Conservation (phyloP, 768 basidiomycete genomes). For the Phlebiopsis flavidoalba region DNA sequence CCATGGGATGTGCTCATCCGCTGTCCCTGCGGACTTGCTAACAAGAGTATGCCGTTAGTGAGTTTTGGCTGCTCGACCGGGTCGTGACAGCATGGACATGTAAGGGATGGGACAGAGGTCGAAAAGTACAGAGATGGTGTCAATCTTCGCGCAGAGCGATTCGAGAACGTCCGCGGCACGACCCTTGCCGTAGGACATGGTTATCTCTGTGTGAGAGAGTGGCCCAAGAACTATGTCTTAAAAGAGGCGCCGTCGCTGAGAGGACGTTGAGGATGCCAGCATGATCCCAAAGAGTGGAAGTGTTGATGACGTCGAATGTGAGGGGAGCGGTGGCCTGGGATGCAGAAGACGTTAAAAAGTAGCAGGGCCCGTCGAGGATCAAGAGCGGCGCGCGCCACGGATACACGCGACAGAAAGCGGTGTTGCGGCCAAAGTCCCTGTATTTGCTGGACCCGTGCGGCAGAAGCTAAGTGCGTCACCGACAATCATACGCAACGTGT, state of each 20-base stretch:
- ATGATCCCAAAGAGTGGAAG: slow-evolving; percentile 17
- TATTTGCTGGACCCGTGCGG: slow-evolving; percentile 2
- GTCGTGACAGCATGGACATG: slow-evolving; percentile 36
- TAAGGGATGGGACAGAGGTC: slow-evolving; percentile 36
- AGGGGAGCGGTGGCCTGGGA: slow-evolving; percentile 4
- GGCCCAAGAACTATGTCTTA: slow-evolving; percentile 1
- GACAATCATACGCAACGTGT: slow-evolving; percentile 8
- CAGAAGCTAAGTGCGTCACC: slow-evolving; percentile 16
- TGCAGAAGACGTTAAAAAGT: not conserved
- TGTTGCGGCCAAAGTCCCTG: not conserved
- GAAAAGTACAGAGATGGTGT: slow-evolving; percentile 36
- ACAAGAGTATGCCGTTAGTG: slow-evolving; percentile 7
- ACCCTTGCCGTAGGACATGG: slow-evolving; percentile 17
- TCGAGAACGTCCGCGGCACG: slow-evolving; percentile 27
- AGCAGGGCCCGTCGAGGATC: not conserved
- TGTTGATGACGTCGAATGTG: slow-evolving; percentile 19
- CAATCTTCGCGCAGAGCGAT: slow-evolving; percentile 32
- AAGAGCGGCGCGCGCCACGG: slow-evolving; percentile 11
- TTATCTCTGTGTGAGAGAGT: slow-evolving; percentile 17
- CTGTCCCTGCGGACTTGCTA: slow-evolving; percentile 20
- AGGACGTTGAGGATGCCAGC: slow-evolving; percentile 20
- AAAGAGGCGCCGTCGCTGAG: slow-evolving; percentile 10
- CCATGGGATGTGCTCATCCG: slow-evolving; percentile 37
- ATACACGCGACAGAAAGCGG: not conserved
- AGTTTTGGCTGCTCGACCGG: slow-evolving; percentile 38